Conservation (phyloP, 108 stramenopile species). For the Asterionellopsis glacialis region DNA sequence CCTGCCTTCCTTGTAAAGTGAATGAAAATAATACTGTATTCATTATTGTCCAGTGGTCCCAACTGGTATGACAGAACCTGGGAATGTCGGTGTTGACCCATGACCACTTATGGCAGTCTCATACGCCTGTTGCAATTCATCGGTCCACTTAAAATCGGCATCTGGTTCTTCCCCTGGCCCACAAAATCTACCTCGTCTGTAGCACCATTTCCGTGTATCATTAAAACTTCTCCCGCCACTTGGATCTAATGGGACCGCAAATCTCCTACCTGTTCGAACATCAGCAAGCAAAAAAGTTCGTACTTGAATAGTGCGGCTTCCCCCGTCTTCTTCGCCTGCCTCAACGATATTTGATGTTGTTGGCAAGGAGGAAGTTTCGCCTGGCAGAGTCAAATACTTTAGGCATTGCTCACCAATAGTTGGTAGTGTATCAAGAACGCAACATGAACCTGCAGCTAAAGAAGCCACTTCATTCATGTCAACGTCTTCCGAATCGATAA, state of each 20-base stretch:
- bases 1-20: neutral
- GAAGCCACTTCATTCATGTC: slow-evolving; percentile 52
- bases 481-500: slow-evolving; percentile 28
- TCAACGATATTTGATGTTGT: slow-evolving; percentile 33
- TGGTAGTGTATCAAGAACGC: slow-evolving; percentile 43
- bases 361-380: slow-evolving; percentile 15
- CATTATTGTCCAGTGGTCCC: slow-evolving; percentile 1
- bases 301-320: slow-evolving; percentile 25
- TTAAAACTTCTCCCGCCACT: slow-evolving; percentile 81
- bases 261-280: slow-evolving; percentile 65
- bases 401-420: slow-evolving; percentile 56
- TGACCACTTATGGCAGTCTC: slow-evolving; percentile 46
- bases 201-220: slow-evolving; percentile 82
- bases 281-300: slow-evolving; percentile 81
- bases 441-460: slow-evolving; percentile 41
- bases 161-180: slow-evolving; percentile 69
- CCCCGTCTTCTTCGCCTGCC: slow-evolving; percentile 11
- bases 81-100: neutral
- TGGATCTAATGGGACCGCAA: slow-evolving; percentile 78
- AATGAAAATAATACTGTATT: neutral
- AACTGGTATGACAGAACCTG: neutral
- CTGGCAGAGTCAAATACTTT: slow-evolving; percentile 44
- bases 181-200: slow-evolving; percentile 80
- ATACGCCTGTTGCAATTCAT: slow-evolving; percentile 75
- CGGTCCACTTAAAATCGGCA: slow-evolving; percentile 76